Evolutionary conservation across 208 protist genomes (phyloP).

Genomic region (Trypanosoma platydactyli): DNA sequence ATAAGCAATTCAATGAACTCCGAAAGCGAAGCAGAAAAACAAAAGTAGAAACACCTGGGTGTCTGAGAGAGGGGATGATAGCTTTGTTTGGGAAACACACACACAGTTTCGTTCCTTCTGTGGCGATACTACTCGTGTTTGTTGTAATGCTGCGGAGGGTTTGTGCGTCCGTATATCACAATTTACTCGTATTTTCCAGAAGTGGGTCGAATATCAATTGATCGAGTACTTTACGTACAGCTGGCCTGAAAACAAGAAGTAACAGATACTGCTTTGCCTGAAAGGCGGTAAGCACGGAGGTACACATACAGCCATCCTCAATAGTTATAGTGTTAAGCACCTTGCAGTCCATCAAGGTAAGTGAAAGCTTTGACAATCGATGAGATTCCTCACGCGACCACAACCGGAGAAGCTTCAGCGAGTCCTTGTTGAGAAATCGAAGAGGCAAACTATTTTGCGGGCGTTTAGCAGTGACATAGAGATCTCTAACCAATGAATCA

Average conservation of each 20-base stretch:
- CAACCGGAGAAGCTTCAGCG: conserved; percentile 45
- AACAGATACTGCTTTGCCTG: conserved; percentile 82
- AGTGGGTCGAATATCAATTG: conserved; percentile 20
- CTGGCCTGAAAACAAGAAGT: conserved; percentile 42
- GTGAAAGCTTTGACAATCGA: conserved; percentile 39
- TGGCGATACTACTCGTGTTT: not conserved
- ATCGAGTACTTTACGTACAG: conserved; percentile 28
- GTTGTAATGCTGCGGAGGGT: not conserved
- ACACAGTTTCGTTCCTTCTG: not conserved
- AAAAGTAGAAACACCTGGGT: no score
- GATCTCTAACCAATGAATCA: conserved; percentile 46
- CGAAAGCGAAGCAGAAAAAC: no score
- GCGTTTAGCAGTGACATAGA: conserved; percentile 61
- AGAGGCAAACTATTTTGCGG: conserved; percentile 58
- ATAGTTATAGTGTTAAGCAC: conserved; percentile 74
- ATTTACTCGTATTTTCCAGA: conserved; percentile 21
- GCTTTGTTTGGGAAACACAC: not conserved
- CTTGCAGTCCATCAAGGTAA: conserved; percentile 69
- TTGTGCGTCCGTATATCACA: conserved; percentile 6
- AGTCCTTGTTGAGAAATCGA: conserved; percentile 47
- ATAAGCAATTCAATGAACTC: no score
- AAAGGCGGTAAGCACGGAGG: conserved; percentile 66
- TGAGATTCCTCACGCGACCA: conserved; percentile 50
- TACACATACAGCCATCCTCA: conserved; percentile 47
- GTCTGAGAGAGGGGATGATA: no score